Conservation (phyloP, 495 filamentous ascomycete species). For the Peziza echinospora region DNA sequence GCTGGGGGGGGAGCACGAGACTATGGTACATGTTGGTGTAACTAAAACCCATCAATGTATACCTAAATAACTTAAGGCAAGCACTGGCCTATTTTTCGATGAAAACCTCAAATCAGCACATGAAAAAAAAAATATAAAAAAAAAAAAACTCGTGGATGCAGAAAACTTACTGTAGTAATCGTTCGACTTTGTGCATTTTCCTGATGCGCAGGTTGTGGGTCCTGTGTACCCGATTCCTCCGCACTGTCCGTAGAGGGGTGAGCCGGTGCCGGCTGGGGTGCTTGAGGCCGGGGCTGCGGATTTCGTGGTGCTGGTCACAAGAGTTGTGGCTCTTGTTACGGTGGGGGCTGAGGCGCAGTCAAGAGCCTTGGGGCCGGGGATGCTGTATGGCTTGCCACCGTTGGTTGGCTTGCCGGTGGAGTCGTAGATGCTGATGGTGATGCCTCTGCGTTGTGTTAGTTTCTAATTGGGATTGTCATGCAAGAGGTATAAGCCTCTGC, state of each 20-base stretch:
- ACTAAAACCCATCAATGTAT: too few species aligned
- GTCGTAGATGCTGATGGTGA: constrained; percentile 34
- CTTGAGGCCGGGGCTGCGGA: constrained; percentile 6
- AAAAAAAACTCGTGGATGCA: not conserved
- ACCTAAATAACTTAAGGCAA: too few species aligned
- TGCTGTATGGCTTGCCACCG: not conserved
- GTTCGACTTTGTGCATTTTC: constrained; percentile 6
- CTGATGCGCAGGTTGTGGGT: constrained; percentile 19
- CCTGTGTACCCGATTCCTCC: constrained; percentile 26
- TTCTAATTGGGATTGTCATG: not conserved
- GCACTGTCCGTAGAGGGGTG: constrained; percentile 24
- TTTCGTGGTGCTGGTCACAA: too few species aligned
- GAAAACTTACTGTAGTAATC: constrained; percentile 20
- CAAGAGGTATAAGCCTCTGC: too few species aligned
- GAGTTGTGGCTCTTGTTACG: too few species aligned
- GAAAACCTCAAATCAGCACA: too few species aligned
- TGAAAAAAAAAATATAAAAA: too few species aligned
- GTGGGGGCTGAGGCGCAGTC: too few species aligned
- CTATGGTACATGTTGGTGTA: too few species aligned
- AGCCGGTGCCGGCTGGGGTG: constrained; percentile 4
- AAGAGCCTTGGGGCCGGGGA: not conserved
- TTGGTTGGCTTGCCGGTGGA: constrained; percentile 20
- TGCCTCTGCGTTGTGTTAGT: too few species aligned
- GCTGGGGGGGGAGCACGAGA: too few species aligned
- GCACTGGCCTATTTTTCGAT: too few species aligned